A percentile compares a stretch with the other conserved stretches of the same genome.
phyloP scores from a whole-genome alignment of 1,284 basidiomycete species.

The Ceratobasidium theobromae region DNA sequence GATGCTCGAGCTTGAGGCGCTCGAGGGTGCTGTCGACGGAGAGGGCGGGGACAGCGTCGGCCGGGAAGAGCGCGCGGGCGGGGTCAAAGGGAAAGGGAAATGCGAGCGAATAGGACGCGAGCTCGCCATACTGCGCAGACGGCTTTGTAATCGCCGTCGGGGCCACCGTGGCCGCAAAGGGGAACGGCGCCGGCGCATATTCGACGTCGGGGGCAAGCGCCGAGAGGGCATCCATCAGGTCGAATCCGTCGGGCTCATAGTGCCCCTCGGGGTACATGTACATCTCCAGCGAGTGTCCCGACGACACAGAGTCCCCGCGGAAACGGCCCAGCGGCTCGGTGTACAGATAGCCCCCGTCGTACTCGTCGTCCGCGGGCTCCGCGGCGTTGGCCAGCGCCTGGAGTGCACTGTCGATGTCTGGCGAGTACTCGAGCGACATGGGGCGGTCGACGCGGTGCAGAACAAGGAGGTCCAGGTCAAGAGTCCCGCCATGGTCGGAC shows the following conservation, averaged over 20 bases:
- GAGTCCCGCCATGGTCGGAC: slow-evolving; percentile 23
- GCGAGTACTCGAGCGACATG: slow-evolving; percentile 49
- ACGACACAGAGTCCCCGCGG: slow-evolving; percentile 64
- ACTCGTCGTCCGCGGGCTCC: slow-evolving; percentile 37
- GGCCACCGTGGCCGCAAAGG: slow-evolving; percentile 46
- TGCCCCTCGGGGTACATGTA: too few relatives aligned
- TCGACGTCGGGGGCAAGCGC: slow-evolving; percentile 33
- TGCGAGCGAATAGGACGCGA: slow-evolving; percentile 23
- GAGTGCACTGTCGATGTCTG: slow-evolving; percentile 43
- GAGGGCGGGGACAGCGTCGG: slow-evolving; percentile 38
- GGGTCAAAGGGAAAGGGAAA: slow-evolving; percentile 41
- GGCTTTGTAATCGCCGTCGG: slow-evolving; percentile 49
- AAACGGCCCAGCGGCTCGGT: slow-evolving; percentile 52
- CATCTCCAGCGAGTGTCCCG: slow-evolving; percentile 44
- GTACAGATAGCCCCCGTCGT: slow-evolving; percentile 56
- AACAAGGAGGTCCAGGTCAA: slow-evolving; percentile 45
- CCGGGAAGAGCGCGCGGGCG: slow-evolving; percentile 57
- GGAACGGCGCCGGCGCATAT: slow-evolving; percentile 27
- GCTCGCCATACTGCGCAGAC: slow-evolving; percentile 42
- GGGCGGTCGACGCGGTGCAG: slow-evolving; percentile 51
- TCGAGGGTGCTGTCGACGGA: slow-evolving; percentile 61
- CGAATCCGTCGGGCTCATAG: slow-evolving; percentile 33
- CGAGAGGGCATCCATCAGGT: slow-evolving; percentile 28
- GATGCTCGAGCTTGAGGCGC: slow-evolving; percentile 57
- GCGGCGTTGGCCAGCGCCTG: slow-evolving; percentile 39